A percentile compares a stretch with the other conserved stretches of the same genome.
Conservation (phyloP, 192 early-diverging fungal species). For the Coemansia sp. region DNA sequence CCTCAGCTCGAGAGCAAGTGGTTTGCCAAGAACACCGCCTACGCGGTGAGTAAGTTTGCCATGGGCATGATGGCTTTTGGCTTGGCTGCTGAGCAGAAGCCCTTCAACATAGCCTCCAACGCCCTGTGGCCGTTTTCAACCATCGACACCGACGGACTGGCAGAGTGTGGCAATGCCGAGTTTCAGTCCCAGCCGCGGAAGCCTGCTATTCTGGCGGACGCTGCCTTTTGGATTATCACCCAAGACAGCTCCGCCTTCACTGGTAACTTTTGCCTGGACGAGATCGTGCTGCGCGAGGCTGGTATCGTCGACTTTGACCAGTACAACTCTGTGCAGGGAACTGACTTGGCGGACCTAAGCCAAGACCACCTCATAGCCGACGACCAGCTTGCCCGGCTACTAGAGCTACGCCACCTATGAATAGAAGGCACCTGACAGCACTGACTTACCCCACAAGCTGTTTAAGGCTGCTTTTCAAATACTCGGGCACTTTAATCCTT, state of each 20-base stretch:
- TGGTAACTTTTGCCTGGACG: conserved; percentile 73
- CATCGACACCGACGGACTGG: conserved; percentile 68
- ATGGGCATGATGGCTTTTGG: conserved; percentile 74
- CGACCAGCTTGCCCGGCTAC: conserved; percentile 20
- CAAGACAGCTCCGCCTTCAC: conserved; percentile 57
- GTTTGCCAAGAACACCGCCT: conserved; percentile 64
- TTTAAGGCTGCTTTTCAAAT: not conserved
- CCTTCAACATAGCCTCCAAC: conserved; percentile 69
- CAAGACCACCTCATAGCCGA: conserved; percentile 37
- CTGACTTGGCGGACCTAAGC: conserved; percentile 29
- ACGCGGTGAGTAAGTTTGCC: conserved; percentile 61
- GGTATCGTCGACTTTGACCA: conserved; percentile 63
- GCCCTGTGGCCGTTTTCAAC: conserved; percentile 68
- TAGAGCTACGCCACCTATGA: conserved; percentile 15
- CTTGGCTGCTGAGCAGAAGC: conserved; percentile 64
- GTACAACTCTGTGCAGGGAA: conserved; percentile 28
- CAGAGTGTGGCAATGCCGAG: conserved; percentile 38
- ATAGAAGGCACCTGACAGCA: not conserved
- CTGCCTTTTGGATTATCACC: conserved; percentile 61
- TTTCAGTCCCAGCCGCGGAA: conserved; percentile 38
- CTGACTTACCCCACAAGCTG: not conserved
- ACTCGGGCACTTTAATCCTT: not conserved
- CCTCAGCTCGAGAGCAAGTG: conserved; percentile 61
- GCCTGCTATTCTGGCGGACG: conserved; percentile 74
- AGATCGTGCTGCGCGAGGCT: conserved; percentile 64